A percentile compares a stretch with the other conserved stretches of the same genome.
Evolutionary conservation across 768 basidiomycete genomes (phyloP).

Genomic region (Tephrocybe rancida): DNA sequence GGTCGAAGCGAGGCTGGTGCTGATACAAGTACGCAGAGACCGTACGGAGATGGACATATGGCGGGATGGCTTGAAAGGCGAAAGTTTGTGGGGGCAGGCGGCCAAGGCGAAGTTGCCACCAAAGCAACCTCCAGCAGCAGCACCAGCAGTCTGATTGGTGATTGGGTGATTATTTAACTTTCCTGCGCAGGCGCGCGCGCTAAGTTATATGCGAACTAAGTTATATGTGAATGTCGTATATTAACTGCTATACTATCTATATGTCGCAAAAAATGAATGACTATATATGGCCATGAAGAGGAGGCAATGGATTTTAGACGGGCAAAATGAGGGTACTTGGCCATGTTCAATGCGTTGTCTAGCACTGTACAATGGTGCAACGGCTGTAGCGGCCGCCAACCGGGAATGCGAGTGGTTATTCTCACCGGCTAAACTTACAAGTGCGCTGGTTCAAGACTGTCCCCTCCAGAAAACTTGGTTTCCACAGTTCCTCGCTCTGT

Average conservation of each 20-base stretch:
- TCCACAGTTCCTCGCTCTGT: constrained; percentile 66
- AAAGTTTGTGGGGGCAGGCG: constrained; percentile 33
- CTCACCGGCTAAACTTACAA: constrained; percentile 59
- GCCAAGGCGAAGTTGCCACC: constrained; percentile 13
- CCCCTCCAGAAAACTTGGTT: constrained; percentile 96
- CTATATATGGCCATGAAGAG: too few relatives aligned
- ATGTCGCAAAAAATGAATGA: background rate
- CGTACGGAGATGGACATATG: constrained; percentile 38
- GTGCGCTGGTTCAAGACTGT: constrained; percentile 94
- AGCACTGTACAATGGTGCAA: constrained; percentile 50
- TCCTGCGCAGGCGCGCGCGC: too few relatives aligned
- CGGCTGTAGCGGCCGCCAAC: constrained; percentile 82
- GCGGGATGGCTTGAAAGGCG: constrained; percentile 31
- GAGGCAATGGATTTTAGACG: background rate
- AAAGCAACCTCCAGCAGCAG: constrained; percentile 17
- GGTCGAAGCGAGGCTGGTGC: constrained; percentile 22
- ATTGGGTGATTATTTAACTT: too few relatives aligned
- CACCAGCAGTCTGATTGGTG: too few relatives aligned
- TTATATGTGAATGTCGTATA: too few relatives aligned
- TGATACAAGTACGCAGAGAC: constrained; percentile 28
- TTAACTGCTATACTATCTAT: too few relatives aligned
- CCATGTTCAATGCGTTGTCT: accelerated
- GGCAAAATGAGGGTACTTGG: background rate
- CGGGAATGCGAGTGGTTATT: constrained; percentile 77
- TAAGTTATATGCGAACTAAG: too few relatives aligned